Evolutionary conservation across 805 yeast genomes (phyloP), one percentile per base, ranked within the genome.

Genomic region (Saturnispora kantuleensis): DNA sequence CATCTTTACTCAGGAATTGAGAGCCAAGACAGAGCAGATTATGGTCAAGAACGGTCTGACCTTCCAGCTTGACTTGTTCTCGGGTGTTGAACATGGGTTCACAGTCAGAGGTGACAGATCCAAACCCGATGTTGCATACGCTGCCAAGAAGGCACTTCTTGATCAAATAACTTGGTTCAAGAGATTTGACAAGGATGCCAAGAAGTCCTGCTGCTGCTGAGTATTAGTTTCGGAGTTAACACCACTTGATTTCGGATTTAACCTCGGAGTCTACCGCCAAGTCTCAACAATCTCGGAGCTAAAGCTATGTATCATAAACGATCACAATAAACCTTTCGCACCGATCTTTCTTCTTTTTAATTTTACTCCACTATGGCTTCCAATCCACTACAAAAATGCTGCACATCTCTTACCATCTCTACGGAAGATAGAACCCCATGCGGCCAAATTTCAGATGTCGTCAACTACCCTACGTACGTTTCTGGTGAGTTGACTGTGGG

Each of bases 51-150:
- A 64, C 47, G 74, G 73, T 51, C 70, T 70, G 44, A 67, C 67
- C 35, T 88, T 74, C 66, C 79, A 76, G 63, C 54, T 81, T 21
- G 76, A 79, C 47, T 57, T 84, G 38, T 81, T 75, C 60, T 59
- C 81, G 30, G 82, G 82, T 45, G 81, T 74, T 18, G 18, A 59
- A 3, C 97, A 89, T 60, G 97, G 96, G 1, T 89, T 69, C 60
- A 77, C 95, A 16, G 79, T 74, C 36, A 82, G 84, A 65, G 95
- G 94, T 46, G 95, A 88, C 58, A 50, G 72, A 31, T 49, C 65
- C 10, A 65, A 67, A 47, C 81, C 81, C 17, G 59, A 53, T 31
- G 75, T 74, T 46, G 69, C 61, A 52, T 79, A 79, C 52, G 87
- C 94, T 35, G 78, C 73, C 60, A 83, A 82, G 50, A 82, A 81